phyloP scores from a whole-genome alignment of 495 filamentous ascomycete species.

The Xylaria castorea region DNA sequence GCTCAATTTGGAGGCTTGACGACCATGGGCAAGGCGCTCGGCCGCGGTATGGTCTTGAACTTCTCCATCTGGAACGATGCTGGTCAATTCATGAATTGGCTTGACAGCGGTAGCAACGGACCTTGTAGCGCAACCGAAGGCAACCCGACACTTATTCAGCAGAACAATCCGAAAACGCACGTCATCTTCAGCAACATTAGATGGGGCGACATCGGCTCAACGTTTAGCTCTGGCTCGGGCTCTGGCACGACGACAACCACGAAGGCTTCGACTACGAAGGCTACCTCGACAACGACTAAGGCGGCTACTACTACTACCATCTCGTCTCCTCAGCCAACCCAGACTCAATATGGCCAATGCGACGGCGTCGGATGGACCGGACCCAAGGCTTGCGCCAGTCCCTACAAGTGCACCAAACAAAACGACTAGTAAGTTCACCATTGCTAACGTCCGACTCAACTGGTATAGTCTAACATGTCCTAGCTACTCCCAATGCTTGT shows the following conservation, averaged over 20 bases:
- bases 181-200: conserved; percentile 74
- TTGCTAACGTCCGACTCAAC: background rate
- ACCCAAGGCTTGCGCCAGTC: conserved; percentile 44
- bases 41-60: conserved; percentile 68
- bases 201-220: conserved; percentile 68
- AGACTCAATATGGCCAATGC: conserved; percentile 49
- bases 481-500: conserved; percentile 17
- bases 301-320: background rate
- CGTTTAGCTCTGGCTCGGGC: conserved; percentile 11
- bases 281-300: background rate
- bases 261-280: background rate
- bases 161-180: conserved; percentile 53
- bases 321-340: background rate
- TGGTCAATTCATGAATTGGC: conserved; percentile 70
- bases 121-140: conserved; percentile 64
- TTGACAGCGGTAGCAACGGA: conserved; percentile 67
- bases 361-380: conserved; percentile 54
- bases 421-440: conserved; percentile 42
- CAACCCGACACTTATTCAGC: conserved; percentile 57
- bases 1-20: conserved; percentile 63
- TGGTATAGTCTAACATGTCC: background rate
- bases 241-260: background rate
- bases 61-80: conserved; percentile 74
- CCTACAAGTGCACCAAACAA: conserved; percentile 38
- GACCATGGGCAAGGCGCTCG: conserved; percentile 59